A percentile compares a stretch with the other conserved stretches of the same genome.
These are phyloP conservation scores for Oligophagozyma castellii DNA, from an alignment of 1,139 yeast genomes.

Conservation along the genomic window DNA sequence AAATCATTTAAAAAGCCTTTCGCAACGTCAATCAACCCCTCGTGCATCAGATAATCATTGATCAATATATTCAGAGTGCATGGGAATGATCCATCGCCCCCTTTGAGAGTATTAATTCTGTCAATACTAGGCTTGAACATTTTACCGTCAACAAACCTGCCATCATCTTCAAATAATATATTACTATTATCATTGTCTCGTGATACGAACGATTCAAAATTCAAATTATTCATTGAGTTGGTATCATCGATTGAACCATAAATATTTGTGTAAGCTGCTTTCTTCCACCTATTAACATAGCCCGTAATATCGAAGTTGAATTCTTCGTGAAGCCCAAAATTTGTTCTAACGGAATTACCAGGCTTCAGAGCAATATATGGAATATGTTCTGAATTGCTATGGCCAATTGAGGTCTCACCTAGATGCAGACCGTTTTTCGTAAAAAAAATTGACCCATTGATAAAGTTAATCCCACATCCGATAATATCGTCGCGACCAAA, in stretches of 20 bases:
- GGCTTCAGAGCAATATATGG: slow-evolving; percentile 40
- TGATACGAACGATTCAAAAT: slow-evolving; percentile 1
- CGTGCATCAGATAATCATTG: slow-evolving; percentile 54
- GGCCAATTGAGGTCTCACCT: slow-evolving; percentile 38
- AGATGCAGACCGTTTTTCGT: slow-evolving; percentile 69
- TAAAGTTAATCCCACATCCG: slow-evolving; percentile 76
- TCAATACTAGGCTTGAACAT: slow-evolving; percentile 16
- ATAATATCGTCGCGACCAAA: slow-evolving; percentile 49
- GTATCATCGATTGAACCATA: slow-evolving; percentile 12
- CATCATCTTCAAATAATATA: slow-evolving; percentile 11
- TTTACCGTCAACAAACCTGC: slow-evolving; percentile 13
- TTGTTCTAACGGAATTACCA: slow-evolving; percentile 42
- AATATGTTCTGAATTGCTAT: slow-evolving; percentile 26
- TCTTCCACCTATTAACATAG: slow-evolving; percentile 39
- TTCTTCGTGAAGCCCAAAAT: slow-evolving; percentile 49
- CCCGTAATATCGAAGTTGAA: slow-evolving; percentile 62
- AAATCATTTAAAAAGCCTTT: slow-evolving; percentile 45
- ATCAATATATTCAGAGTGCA: slow-evolving; percentile 42
- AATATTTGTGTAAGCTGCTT: slow-evolving; percentile 19
- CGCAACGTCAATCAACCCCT: slow-evolving; percentile 59
- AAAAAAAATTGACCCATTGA: slow-evolving; percentile 49
- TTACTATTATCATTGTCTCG: slow-evolving; percentile 4
- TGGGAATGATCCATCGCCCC: slow-evolving; percentile 27
- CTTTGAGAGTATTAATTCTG: slow-evolving; percentile 15
- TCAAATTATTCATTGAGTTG: slow-evolving; percentile 8